Base-by-base conservation (phyloP, 768 basidiomycete species). In the Mycena haematopus region DNA sequence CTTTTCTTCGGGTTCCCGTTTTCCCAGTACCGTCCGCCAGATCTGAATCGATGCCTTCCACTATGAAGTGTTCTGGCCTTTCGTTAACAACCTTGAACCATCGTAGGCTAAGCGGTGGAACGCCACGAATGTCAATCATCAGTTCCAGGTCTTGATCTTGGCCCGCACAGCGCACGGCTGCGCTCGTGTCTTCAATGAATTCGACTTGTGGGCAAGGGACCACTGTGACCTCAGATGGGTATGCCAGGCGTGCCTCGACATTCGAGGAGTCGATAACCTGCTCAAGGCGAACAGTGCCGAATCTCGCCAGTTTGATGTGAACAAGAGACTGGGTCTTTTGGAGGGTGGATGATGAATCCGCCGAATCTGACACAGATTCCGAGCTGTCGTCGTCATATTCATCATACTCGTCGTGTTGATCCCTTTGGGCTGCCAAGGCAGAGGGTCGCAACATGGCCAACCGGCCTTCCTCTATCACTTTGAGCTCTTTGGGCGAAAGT, bases 181-280 rank as follows among this genome's bases (percentile, higher is more conserved):
- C 60, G 67, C 71, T 69, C 40, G 75, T 70, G 58, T 82, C 77
- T 53, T 81, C 75, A 27, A 82, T 75, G 70, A 95, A 95, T 67
- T 84, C 83, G 5, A 88, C 93, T 6, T 78, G 80, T 7, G 95
- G 95, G 71, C 95, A 97, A 21, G 94, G 91, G 14, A 89, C 92
- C 46, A 96, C 79, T 0, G 85, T 82, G 33, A 93, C 82, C 62
- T 90, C 85, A 15, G 81, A 80, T 46, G 87, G 78, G 56, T 82
- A 80, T 57, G 83, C 75, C n/a, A 96, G 76, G 27, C 92, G 87
- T 38, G 94, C 92, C 45, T 90, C 88, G 45, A 86, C 85, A 44
- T 86, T 84, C 2, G 86, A 85, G 14, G 81, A 74, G 71, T 96
- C 95, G 21, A 86, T 71, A 15, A 95, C 87, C 46, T 85, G 84